These are phyloP conservation scores for Anastatica hierochuntica DNA, from an alignment of 345 rosid species.

Conservation along the genomic window DNA sequence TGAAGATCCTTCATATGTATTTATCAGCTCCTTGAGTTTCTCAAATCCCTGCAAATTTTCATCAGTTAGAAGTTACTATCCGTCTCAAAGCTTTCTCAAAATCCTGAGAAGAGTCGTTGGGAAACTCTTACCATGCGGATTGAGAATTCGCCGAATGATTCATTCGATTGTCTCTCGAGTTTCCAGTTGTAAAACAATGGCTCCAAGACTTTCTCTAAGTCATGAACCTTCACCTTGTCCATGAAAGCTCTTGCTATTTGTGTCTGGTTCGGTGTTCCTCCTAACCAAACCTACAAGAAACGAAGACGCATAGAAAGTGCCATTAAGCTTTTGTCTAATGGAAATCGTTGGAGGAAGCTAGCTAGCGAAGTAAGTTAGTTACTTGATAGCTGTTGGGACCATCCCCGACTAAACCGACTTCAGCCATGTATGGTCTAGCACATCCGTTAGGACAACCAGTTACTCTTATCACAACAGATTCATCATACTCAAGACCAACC, in stretches of 20 bases:
- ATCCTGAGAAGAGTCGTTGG: neutral
- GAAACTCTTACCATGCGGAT: conserved; percentile 49
- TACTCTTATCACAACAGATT: conserved; percentile 79
- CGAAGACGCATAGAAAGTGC: neutral
- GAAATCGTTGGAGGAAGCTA: neutral
- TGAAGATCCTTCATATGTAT: conserved; percentile 52
- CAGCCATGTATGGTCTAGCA: conserved; percentile 99
- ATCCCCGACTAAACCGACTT: conserved; percentile 96
- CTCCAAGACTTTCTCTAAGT: conserved; percentile 76
- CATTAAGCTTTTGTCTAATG: neutral
- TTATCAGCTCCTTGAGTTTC: conserved; percentile 61
- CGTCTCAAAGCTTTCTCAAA: too few relatives aligned
- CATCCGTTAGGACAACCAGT: conserved; percentile 99
- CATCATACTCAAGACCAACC: conserved; percentile 88
- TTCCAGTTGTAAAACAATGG: conserved; percentile 87
- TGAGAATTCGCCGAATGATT: conserved; percentile 85
- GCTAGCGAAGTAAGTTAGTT: neutral
- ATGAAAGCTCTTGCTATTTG: conserved; percentile 63
- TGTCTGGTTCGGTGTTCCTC: conserved; percentile 85
- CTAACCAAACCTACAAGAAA: conserved; percentile 72
- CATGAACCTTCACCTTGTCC: conserved; percentile 85
- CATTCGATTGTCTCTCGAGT: conserved; percentile 49
- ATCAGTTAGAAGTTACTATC: too few relatives aligned
- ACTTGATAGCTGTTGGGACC: conserved; percentile 99
- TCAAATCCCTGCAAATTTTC: conserved; percentile 85